Evolutionary conservation across 306 rosid species (phyloP).

Genomic region (barrel medic (Medicago truncatula)): MtrunA17r5.0-ANR NC_053048.1:36713001-36713500

Average conservation of each 20-base stretch:
- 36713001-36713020: not conserved
- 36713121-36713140: not conserved
- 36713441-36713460: not conserved
- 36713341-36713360: not conserved
- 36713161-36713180: too few species aligned
- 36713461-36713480: not conserved
- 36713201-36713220: too few species aligned
- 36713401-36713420: not conserved
- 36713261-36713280: not conserved
- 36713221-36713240: too few species aligned
- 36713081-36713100: not conserved
- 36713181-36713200: too few species aligned
- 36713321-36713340: not conserved
- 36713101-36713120: not conserved
- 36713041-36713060: not conserved
- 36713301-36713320: not conserved
- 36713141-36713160: not conserved
- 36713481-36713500: not conserved
- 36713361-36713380: conserved; percentile 5
- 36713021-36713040: not conserved
- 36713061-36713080: not conserved
- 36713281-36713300: not conserved
- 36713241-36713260: too few species aligned
- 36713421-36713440: not conserved
- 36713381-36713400: not conserved